A percentile compares a stretch with the other conserved stretches of the same genome.
Evolutionary conservation across 208 protist genomes (phyloP).

Genomic region (Balamuthia mandrillaris): DNA sequence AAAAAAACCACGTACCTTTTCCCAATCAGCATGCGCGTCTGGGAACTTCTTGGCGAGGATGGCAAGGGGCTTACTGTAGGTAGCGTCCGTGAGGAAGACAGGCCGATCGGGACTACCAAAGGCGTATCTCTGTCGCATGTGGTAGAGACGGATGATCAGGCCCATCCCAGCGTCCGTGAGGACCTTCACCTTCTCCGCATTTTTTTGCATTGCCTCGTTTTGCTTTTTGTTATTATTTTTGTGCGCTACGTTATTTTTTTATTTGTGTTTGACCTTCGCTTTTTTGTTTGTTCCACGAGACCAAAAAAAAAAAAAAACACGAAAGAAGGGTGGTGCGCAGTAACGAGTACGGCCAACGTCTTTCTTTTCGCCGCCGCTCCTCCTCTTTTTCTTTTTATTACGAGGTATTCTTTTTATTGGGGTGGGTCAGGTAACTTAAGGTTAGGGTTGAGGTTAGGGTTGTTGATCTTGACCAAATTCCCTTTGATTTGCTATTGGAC

Average conservation of each 20-base stretch:
- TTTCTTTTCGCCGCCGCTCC: no score
- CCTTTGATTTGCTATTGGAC: no score
- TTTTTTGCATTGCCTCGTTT: background rate
- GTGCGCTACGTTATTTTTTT: background rate
- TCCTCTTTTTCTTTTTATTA: no score
- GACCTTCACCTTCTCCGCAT: constrained; percentile 17
- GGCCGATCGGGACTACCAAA: background rate
- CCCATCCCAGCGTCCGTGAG: background rate
- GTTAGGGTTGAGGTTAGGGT: no score
- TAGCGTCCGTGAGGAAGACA: background rate
- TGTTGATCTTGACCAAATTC: no score
- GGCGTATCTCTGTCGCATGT: background rate
- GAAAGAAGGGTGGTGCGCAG: no score
- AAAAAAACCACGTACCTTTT: background rate
- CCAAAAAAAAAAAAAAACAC: no score
- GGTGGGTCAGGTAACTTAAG: no score
- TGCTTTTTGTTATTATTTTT: background rate
- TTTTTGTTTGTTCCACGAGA: background rate
- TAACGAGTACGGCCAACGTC: no score
- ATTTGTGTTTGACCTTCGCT: background rate
- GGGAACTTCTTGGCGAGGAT: constrained; percentile 9
- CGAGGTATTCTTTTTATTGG: no score
- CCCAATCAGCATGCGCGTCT: background rate
- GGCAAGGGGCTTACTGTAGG: background rate
- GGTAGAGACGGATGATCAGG: background rate